Percentiles rank a stretch among this genome's conserved stretches.
phyloP scores from a whole-genome alignment of 345 rosid genomes.

The Eucalyptus tenuipes region DNA sequence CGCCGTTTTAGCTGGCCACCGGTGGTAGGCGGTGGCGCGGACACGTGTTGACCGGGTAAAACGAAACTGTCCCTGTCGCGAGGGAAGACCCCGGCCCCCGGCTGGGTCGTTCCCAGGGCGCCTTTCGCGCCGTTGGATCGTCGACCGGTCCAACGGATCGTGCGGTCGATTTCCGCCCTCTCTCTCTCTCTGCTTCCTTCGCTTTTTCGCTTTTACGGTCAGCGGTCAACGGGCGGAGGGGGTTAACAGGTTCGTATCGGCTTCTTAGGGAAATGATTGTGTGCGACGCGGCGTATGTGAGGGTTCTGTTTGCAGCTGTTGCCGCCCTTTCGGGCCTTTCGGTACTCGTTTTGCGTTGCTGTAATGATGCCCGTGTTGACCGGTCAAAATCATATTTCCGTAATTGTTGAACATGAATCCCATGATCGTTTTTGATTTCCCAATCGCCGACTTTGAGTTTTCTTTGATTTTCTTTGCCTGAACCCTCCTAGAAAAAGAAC shows the following conservation, averaged over 20 bases:
- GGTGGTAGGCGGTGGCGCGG: neutral
- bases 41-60: conserved; percentile 24
- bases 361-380: neutral
- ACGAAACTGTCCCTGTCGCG: neutral
- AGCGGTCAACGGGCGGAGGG: neutral
- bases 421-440: neutral
- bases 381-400: neutral
- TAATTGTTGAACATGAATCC: neutral
- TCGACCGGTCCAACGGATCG: neutral
- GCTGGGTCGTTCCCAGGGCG: neutral
- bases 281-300: neutral
- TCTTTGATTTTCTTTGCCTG: neutral
- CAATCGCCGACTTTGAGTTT: neutral
- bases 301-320: neutral
- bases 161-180: neutral
- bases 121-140: neutral
- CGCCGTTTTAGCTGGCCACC: neutral
- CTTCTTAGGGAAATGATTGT: neutral
- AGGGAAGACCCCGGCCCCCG: neutral
- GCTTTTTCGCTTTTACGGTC: neutral
- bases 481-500: neutral
- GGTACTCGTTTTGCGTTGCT: neutral
- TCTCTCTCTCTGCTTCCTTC: neutral
- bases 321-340: neutral
- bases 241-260: neutral